Evolutionary conservation across 163 green algal species (phyloP).

Genomic region (Volvox carteri): DNA sequence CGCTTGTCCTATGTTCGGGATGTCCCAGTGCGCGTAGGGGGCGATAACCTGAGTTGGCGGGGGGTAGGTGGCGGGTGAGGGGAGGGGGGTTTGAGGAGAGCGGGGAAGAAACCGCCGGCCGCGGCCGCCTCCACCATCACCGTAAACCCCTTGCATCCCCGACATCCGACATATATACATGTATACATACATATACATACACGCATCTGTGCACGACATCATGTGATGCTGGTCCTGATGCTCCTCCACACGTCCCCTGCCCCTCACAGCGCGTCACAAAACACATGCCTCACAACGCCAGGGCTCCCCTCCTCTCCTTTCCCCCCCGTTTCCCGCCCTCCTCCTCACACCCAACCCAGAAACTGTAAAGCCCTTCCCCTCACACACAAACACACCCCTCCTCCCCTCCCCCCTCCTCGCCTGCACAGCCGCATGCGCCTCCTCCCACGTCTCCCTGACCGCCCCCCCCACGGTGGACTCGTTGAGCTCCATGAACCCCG

Average conservation of each 20-base stretch:
- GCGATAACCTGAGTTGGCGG: slow-evolving; percentile 71
- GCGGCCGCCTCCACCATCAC: too few relatives aligned
- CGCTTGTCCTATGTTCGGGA: slow-evolving; percentile 85
- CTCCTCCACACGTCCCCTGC: not conserved
- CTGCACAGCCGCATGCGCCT: slow-evolving; percentile 82
- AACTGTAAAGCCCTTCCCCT: too few relatives aligned
- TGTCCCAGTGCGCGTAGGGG: slow-evolving; percentile 84
- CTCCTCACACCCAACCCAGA: too few relatives aligned
- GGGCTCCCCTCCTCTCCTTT: too few relatives aligned
- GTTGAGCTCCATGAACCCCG: slow-evolving; percentile 82
- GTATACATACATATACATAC: too few relatives aligned
- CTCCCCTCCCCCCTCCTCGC: slow-evolving; percentile 72
- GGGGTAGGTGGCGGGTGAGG: not conserved
- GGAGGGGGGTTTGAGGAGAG: not conserved
- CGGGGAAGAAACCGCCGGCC: too few relatives aligned
- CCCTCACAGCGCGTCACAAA: not conserved
- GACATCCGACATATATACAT: too few relatives aligned
- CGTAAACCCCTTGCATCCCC: too few relatives aligned
- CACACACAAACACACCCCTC: too few relatives aligned
- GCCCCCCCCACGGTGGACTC: slow-evolving; percentile 74
- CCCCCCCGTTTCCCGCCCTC: not conserved
- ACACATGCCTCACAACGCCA: not conserved
- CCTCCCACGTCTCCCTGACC: slow-evolving; percentile 88
- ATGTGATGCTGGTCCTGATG: too few relatives aligned
- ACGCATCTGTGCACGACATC: too few relatives aligned